phyloP scores from a whole-genome alignment of 345 rosid genomes.

The Camelina laxa region DNA sequence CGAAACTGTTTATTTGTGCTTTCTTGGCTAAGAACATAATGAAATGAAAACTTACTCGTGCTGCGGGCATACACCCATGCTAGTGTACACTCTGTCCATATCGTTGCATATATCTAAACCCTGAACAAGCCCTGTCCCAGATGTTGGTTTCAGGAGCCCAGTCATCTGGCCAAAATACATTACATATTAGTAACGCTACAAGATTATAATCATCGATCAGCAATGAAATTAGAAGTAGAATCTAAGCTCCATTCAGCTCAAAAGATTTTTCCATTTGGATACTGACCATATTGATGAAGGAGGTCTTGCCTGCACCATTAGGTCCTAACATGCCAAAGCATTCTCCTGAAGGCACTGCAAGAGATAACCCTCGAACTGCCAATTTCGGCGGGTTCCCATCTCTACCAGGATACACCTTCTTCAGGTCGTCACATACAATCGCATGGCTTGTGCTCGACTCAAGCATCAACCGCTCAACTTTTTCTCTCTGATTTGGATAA shows the following conservation, averaged over 20 bases:
- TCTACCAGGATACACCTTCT: conserved; percentile 84
- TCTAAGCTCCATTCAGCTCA: neutral
- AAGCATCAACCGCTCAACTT: conserved; percentile 70
- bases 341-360: conserved; percentile 87
- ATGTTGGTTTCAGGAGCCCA: conserved; percentile 81
- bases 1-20: neutral
- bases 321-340: conserved; percentile 99
- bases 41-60: conserved; percentile 81
- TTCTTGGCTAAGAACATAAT: neutral
- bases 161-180: conserved; percentile 66
- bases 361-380: conserved; percentile 91
- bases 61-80: conserved; percentile 99
- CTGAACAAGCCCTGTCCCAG: conserved; percentile 78
- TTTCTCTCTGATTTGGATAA: conserved; percentile 60
- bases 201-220: neutral
- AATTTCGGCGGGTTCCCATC: conserved; percentile 89
- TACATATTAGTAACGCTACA: neutral
- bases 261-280: conserved; percentile 9
- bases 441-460: conserved; percentile 60
- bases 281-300: conserved; percentile 92
- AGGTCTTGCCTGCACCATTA: conserved; percentile 97
- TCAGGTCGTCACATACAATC: conserved; percentile 69
- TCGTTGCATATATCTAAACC: conserved; percentile 71
- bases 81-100: conserved; percentile 85
- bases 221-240: neutral